Base-by-base conservation (phyloP, 345 rosid genomes). In the Citrus medica region DNA sequence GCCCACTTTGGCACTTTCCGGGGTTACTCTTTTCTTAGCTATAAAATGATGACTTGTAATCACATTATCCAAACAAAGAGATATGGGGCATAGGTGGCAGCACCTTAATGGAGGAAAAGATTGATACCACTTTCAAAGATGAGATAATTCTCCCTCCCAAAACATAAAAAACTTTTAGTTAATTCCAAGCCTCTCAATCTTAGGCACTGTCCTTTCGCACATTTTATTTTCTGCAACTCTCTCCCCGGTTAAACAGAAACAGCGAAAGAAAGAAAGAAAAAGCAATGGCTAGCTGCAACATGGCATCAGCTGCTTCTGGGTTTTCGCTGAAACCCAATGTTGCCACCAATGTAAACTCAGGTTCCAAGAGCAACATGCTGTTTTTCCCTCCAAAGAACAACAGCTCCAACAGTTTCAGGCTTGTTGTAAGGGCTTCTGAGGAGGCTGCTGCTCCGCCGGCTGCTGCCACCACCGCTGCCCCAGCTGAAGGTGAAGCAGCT, bases 221-320 rank as follows among this genome's bases (percentile, higher is more conserved):
- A 25, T n/a, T 63, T 53, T 35, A 30, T 5, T 73, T 76, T 76
- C 60, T 67, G 51, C 58, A 8, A 51, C n/a, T 30, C 19, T 67
- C 7, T 60, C 75, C 16, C 62, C 65, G 27, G 22, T 73, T 4
- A 56, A 35, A 67, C 71, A 68, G 32, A 32, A 28, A 64, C 10
- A 38, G 21, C 70, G 27, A 71, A 5, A 74, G 30, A 61, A 48
- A 78, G 4, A 70, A 28, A 70, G 42, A 68, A 13, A 67, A 37
- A 67, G 17, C 17, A 13, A 90, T 92, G 93, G 93, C 89, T 76
- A 89, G 88, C 84, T 84, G 85, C 86, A 85, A 80, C 86, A 81
- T 90, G 86, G 84, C 97, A 56, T 91, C 97, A 58, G 93, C 94
- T 71, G 93, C 97, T 79, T 86, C 90, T 72, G 91, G 92, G 53